phyloP scores from a whole-genome alignment of 1,139 yeast genomes.

The Geotrichum cucujoidarum region DNA sequence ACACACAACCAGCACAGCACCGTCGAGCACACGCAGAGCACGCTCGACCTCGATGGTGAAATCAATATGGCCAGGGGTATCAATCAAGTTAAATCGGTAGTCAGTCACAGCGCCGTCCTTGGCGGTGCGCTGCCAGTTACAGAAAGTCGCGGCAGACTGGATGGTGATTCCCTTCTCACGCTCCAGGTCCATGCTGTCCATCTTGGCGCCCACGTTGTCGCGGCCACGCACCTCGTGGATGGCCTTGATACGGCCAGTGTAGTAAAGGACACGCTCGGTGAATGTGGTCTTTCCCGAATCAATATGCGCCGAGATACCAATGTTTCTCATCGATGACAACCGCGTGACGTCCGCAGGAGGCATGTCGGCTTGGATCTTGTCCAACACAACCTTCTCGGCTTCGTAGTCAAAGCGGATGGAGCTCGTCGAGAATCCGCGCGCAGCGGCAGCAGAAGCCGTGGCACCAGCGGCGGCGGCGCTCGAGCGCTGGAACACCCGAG shows the following conservation, averaged over 20 bases:
- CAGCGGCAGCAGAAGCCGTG: neutral
- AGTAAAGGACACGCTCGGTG: slow-evolving; percentile 92
- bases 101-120: slow-evolving; percentile 39
- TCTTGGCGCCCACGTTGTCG: slow-evolving; percentile 97
- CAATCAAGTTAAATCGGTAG: slow-evolving; percentile 89
- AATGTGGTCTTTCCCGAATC: slow-evolving; percentile 96
- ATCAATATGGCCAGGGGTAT: slow-evolving; percentile 98
- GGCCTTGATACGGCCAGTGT: slow-evolving; percentile 95
- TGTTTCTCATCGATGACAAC: slow-evolving; percentile 69
- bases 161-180: slow-evolving; percentile 97
- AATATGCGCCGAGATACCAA: slow-evolving; percentile 96
- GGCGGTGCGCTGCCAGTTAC: slow-evolving; percentile 76
- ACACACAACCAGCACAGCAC: slow-evolving; percentile 96
- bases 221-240: slow-evolving; percentile 98
- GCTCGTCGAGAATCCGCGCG: slow-evolving; percentile 10
- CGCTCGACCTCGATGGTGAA: slow-evolving; percentile 98
- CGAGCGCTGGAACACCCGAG: neutral
- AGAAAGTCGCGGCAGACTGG: slow-evolving; percentile 97
- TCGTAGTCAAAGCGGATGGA: slow-evolving; percentile 26
- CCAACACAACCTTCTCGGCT: slow-evolving; percentile 34
- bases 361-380: slow-evolving; percentile 45
- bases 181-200: slow-evolving; percentile 97
- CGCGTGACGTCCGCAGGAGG: slow-evolving; percentile 54
- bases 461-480: neutral
- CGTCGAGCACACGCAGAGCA: slow-evolving; percentile 92